phyloP scores from a whole-genome alignment of 345 rosid genomes.

The Euclidium syriacum region DNA sequence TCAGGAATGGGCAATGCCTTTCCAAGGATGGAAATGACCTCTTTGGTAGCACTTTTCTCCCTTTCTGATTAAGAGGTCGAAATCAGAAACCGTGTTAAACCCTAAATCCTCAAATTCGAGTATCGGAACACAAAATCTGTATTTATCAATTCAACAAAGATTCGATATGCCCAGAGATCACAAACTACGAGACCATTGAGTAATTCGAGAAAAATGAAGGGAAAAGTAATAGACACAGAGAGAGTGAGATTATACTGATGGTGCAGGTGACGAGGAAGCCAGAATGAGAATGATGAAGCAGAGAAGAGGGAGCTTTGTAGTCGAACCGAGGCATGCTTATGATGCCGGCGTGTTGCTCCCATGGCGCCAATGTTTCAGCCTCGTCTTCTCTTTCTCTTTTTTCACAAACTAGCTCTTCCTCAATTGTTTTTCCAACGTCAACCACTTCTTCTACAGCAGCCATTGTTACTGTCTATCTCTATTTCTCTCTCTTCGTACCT shows the following conservation, averaged over 20 bases:
- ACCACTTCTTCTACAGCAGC: constrained; percentile 13
- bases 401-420: constrained; percentile 14
- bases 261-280: constrained; percentile 86
- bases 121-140: background rate
- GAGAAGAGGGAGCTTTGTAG: constrained; percentile 78
- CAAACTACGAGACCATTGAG: background rate
- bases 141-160: background rate
- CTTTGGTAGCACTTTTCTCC: constrained; percentile 93
- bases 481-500: background rate
- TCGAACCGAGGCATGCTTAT: constrained; percentile 91
- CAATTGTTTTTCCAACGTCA: background rate
- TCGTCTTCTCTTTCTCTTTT: constrained; percentile 28
- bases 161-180: background rate
- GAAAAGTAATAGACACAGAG: background rate
- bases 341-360: constrained; percentile 77
- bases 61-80: constrained; percentile 48
- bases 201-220: background rate
- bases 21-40: constrained; percentile 70
- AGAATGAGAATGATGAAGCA: constrained; percentile 66
- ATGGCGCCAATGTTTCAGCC: constrained; percentile 47
- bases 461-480: constrained; percentile 6
- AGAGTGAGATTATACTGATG: constrained; percentile 41
- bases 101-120: background rate
- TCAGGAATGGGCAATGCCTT: constrained; percentile 43
- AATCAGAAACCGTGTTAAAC: background rate